Percentiles rank a stretch among this genome's conserved stretches.
phyloP scores from a whole-genome alignment of 805 yeast species.

The Ogataea paradorogensis region DNA sequence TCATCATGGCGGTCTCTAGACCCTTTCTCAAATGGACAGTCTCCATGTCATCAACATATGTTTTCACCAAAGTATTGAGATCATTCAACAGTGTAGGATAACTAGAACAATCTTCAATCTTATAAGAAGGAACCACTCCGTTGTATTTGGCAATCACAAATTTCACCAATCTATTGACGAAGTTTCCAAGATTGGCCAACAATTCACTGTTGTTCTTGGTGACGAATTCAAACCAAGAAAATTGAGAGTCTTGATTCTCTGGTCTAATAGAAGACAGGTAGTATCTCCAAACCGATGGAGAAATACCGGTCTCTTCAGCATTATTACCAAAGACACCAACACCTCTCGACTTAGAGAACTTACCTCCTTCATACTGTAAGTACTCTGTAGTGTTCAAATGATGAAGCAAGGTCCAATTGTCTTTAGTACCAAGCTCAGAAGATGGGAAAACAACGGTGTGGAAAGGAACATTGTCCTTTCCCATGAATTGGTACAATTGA shows the following conservation, averaged over 20 bases:
- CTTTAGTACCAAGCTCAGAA: slow-evolving; percentile 81
- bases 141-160: slow-evolving; percentile 87
- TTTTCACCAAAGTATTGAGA: slow-evolving; percentile 55
- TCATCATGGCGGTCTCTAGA: slow-evolving; percentile 84
- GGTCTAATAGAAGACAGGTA: slow-evolving; percentile 92
- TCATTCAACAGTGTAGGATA: slow-evolving; percentile 50
- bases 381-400: slow-evolving; percentile 95
- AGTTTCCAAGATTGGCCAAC: slow-evolving; percentile 94
- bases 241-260: slow-evolving; percentile 92
- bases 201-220: slow-evolving; percentile 90
- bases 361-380: slow-evolving; percentile 96
- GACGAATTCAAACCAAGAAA: slow-evolving; percentile 96
- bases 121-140: slow-evolving; percentile 78
- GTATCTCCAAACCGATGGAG: slow-evolving; percentile 97
- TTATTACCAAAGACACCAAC: slow-evolving; percentile 98
- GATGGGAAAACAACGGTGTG: slow-evolving; percentile 98
- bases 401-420: slow-evolving; percentile 86
- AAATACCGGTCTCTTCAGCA: slow-evolving; percentile 88
- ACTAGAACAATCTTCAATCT: slow-evolving; percentile 45
- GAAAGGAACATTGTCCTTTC: slow-evolving; percentile 98
- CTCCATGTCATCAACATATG: slow-evolving; percentile 73
- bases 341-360: slow-evolving; percentile 96
- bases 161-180: slow-evolving; percentile 89
- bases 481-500: slow-evolving; percentile 94
- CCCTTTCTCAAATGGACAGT: slow-evolving; percentile 81